Base-by-base conservation (phyloP, 108 stramenopile genomes). In the Ochromonas danica region DNA sequence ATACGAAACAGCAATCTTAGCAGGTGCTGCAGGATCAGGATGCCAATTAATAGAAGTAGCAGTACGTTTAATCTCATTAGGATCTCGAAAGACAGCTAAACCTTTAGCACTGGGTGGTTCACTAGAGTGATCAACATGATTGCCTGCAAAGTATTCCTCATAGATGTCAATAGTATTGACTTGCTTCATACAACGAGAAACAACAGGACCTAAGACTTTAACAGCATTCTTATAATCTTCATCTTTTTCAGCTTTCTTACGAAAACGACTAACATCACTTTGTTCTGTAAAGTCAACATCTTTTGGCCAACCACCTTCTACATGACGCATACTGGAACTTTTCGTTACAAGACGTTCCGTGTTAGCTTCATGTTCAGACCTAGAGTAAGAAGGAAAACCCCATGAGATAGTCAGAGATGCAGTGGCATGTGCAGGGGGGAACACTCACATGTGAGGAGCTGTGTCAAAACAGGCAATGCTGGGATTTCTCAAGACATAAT, bases 221-320 rank as follows among this genome's bases (percentile, higher is more conserved):
- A 85, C 81, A 85, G 92, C 90, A 0, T 87, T 86, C 77, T 91
- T 89, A 63, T 91, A 91, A 35, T 92, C 90, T 42, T 92, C 91
- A 75, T 91, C 92, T 79, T 94, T 94, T 78, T 93, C 91, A 1
- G 92, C 92, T 63, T 92, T 92, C 85, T 94, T 94, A 30, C 92
- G 87, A 74, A 84, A 91, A 22, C 92, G 83, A 35, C 71, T 74
- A 60, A 91, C 89, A 61, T 91, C 90, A 27, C 85, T 89, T 80
- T 91, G 91, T 87, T 94, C 94, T 35, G 91, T 89, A 61, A 81
- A 72, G 71, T 94, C 94, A 6, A 94, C 93, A 62, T 94, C 93
- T 78, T 93, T 92, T 14, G 94, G 94, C 93, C 93, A 94, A 43
- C 94, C 94, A 42, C 94, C 94, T 82, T 94, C 94, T 22, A 72